These are phyloP conservation scores for Aspergillus sp. DNA, from an alignment of 2,329 filamentous ascomycete species.

Conservation along the genomic window DNA sequence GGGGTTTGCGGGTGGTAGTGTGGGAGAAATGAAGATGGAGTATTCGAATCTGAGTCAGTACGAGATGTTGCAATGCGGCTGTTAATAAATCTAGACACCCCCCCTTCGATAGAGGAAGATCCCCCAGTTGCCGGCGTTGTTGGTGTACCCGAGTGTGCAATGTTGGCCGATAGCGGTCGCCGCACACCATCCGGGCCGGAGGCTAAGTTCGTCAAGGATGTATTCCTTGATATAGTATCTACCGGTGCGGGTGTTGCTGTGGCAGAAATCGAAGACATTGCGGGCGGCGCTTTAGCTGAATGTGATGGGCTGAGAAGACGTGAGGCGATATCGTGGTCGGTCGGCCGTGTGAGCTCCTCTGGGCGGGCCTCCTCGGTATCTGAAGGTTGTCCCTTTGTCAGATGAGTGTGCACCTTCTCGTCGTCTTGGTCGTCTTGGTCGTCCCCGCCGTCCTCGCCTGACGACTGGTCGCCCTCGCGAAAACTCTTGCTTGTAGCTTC, in stretches of 20 bases:
- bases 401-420: constrained; percentile 13
- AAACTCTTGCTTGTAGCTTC: constrained; percentile 37
- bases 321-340: constrained; percentile 39
- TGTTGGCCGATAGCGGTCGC: constrained; percentile 31
- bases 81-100: constrained; percentile 47
- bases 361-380: constrained; percentile 20
- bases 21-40: constrained; percentile 48
- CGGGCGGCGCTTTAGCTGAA: constrained; percentile 46
- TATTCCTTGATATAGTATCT: constrained; percentile 36
- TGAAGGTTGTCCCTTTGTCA: constrained; percentile 3
- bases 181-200: constrained; percentile 32
- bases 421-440: constrained; percentile 24
- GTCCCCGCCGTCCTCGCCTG: constrained; percentile 23
- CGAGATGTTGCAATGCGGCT: constrained; percentile 33
- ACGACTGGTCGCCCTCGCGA: constrained; percentile 23
- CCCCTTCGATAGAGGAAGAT: constrained; percentile 50
- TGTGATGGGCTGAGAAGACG: constrained; percentile 41
- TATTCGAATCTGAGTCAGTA: constrained; percentile 46
- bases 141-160: constrained; percentile 27
- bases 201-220: constrained; percentile 38
- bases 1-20: constrained; percentile 49
- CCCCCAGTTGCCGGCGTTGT: constrained; percentile 36
- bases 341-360: constrained; percentile 19
- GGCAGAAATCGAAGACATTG: constrained; percentile 50
- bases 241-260: constrained; percentile 39